A percentile compares a stretch with the other conserved stretches of the same genome.
Conservation (phyloP, 495 filamentous ascomycete genomes). For the Podospora conica region DNA sequence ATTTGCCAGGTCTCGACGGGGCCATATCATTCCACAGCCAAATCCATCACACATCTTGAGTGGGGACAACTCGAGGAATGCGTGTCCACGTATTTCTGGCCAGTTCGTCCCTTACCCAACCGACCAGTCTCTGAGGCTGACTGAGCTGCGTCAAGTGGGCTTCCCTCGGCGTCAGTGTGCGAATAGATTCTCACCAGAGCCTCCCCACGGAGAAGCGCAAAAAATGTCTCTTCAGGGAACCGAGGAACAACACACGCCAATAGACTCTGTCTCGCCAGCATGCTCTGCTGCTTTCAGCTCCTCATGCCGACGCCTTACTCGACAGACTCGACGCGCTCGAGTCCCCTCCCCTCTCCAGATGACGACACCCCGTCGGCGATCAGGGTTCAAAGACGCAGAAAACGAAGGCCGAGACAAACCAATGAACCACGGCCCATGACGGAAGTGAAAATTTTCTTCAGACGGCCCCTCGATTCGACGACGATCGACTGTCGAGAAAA, state of each 20-base stretch:
- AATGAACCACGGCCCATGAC: neutral
- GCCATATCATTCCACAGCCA: no score
- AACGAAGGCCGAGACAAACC: neutral
- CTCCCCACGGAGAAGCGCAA: neutral
- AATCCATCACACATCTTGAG: neutral
- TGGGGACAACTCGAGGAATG: neutral
- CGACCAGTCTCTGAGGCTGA: neutral
- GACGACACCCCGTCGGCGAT: neutral
- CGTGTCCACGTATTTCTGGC: conserved; percentile 8
- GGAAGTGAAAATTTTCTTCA: neutral
- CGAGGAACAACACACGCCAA: neutral
- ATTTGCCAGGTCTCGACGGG: neutral
- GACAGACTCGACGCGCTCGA: neutral
- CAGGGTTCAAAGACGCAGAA: neutral
- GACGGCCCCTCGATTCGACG: no score
- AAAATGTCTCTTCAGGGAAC: neutral
- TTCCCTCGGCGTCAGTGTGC: neutral
- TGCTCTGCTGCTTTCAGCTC: neutral
- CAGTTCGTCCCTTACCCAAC: neutral
- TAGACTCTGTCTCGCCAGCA: neutral
- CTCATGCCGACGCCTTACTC: neutral
- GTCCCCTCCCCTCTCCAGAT: neutral
- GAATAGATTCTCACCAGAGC: neutral
- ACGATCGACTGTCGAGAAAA: neutral
- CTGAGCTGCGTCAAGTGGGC: neutral